Evolutionary conservation across 352 stramenopile species (phyloP).

Genomic region (Aphanomyces cochlioides): DNA sequence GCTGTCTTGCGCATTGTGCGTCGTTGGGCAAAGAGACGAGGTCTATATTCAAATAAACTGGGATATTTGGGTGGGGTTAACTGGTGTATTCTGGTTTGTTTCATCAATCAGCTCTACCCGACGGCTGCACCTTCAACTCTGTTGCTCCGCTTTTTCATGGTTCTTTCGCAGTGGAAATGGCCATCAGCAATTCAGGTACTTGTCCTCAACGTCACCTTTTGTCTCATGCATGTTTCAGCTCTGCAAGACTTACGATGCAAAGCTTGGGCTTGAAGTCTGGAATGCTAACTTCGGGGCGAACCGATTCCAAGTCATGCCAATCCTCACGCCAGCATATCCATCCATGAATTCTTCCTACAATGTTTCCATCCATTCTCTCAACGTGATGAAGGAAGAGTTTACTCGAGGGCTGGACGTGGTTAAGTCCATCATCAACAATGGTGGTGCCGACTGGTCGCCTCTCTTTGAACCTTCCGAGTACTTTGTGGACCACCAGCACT

Average conservation of each 20-base stretch:
- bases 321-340: slow-evolving; percentile 98
- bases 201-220: neutral
- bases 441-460: slow-evolving; percentile 67
- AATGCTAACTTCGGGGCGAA: slow-evolving; percentile 85
- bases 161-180: slow-evolving; percentile 89
- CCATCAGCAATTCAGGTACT: slow-evolving; percentile 83
- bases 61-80: slow-evolving; percentile 99
- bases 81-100: slow-evolving; percentile 97
- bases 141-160: slow-evolving; percentile 87
- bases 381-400: slow-evolving; percentile 93
- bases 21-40: slow-evolving; percentile 87
- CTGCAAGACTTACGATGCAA: slow-evolving; percentile 82
- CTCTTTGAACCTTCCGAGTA: slow-evolving; percentile 84
- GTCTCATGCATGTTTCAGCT: slow-evolving; percentile 39
- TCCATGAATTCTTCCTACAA: slow-evolving; percentile 99
- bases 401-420: slow-evolving; percentile 72
- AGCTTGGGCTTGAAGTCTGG: slow-evolving; percentile 84
- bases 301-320: slow-evolving; percentile 96
- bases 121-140: slow-evolving; percentile 80
- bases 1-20: slow-evolving; percentile 82
- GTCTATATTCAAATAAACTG: slow-evolving; percentile 99
- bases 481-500: slow-evolving; percentile 87
- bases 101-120: slow-evolving; percentile 91
- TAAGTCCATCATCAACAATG: slow-evolving; percentile 80
- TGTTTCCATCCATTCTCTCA: slow-evolving; percentile 92